Conservation (phyloP, 164 flowering plant species). For the Macadamia tetraphylla region DNA sequence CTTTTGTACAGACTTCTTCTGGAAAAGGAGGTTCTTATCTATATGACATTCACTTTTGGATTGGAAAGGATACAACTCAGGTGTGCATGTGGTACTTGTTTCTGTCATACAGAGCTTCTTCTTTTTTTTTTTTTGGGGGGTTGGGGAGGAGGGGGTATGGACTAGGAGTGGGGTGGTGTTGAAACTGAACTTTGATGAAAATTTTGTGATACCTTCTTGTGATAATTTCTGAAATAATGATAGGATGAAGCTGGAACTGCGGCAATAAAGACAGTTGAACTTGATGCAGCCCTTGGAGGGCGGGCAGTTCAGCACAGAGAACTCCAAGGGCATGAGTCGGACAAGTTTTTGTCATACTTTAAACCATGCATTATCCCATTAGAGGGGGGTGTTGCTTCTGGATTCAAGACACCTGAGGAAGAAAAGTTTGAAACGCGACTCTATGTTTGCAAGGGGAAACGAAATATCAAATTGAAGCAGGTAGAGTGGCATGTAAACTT, state of each 20-base stretch:
- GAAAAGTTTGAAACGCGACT: constrained; percentile 89
- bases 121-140: background rate
- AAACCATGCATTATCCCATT: constrained; percentile 95
- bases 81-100: constrained; percentile 28
- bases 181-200: too few relatives aligned
- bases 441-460: constrained; percentile 83
- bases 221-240: constrained; percentile 9
- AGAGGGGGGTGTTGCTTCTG: constrained; percentile 98
- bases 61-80: constrained; percentile 97
- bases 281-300: constrained; percentile 95
- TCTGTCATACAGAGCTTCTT: background rate
- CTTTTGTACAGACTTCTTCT: constrained; percentile 57
- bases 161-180: too few relatives aligned
- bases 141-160: too few relatives aligned
- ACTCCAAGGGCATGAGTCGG: constrained; percentile 95
- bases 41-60: constrained; percentile 93
- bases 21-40: constrained; percentile 82
- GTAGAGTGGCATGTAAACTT: constrained; percentile 23
- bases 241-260: constrained; percentile 99
- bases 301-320: constrained; percentile 98
- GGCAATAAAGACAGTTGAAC: constrained; percentile 95
- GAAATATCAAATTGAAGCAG: constrained; percentile 90
- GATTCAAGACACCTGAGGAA: constrained; percentile 75
- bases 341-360: constrained; percentile 94
- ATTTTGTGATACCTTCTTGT: constrained; percentile 5